Base-by-base conservation (phyloP, 106 monocot genomes). In the Dioscorea dumetorum region DNA sequence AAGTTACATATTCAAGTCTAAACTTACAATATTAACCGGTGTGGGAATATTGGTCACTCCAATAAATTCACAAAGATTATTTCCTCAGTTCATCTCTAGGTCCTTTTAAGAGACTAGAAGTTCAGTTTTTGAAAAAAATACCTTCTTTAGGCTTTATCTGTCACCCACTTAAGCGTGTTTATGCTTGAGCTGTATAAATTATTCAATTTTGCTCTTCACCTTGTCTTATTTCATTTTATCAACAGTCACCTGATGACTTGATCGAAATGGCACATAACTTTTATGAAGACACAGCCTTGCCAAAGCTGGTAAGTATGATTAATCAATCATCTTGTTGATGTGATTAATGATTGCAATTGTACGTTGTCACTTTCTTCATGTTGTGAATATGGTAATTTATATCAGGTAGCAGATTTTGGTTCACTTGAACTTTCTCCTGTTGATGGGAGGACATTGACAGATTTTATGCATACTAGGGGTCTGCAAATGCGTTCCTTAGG, bases 401-500 rank as follows among this genome's bases (percentile, higher is more conserved):
- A 48, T 68, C 74, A 95, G 95, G 91, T 95, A 61, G 91, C 91
- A 54, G 95, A 95, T 82, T 95, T 95, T 84, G 86, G 88, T 54
- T 95, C 95, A 17, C 88, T 95, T 60, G 95, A 95, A 67, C 88
- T 95, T 63, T 91, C 91, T 73, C 95, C 95, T 64, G 95, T 95
- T 70, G 95, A 95, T 84, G 95, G 95, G 50, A 83, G 91, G 79
- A 95, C 95, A 72, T 57, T 95, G 50, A 95, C 95, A 19, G 95
- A 95, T 81, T 95, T 95, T 67, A 95, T 95, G 95, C 95, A 95
- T 75, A 91, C 95, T 24, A 83, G 95, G 60, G 95, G 95, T 54
- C 74, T 95, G 66, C 91, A 84, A 67, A 95, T 95, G 95, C 81
- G 76, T 67, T 95, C 95, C 62, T 66, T 95, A 64, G 95, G 95